A percentile compares a stretch with the other conserved stretches of the same genome.
These are phyloP conservation scores for Amaranthus tricolor DNA, from an alignment of 179 eudicot species.

Conservation along the genomic window DNA sequence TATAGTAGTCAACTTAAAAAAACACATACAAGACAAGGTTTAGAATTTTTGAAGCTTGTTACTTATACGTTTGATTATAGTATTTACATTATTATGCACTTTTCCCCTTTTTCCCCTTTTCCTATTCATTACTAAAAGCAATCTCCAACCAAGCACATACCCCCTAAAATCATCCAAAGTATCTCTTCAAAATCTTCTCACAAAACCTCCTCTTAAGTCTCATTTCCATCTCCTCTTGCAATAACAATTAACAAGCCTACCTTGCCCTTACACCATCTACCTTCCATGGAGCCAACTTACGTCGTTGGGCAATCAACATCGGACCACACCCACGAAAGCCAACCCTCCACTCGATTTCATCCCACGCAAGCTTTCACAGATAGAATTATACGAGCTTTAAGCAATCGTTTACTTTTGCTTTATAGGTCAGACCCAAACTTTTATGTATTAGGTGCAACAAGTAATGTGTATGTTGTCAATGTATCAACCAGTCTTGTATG, in stretches of 20 bases:
- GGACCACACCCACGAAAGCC: conserved; percentile 20
- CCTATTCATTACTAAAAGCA: conserved; percentile 21
- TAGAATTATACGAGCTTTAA: conserved; percentile 58
- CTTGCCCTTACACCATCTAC: neutral
- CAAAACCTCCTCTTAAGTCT: conserved; percentile 14
- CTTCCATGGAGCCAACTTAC: conserved; percentile 28
- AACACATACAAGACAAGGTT: conserved; percentile 6
- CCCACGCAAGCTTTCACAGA: conserved; percentile 53
- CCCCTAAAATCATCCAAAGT: conserved; percentile 42
- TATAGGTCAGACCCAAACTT: conserved; percentile 68
- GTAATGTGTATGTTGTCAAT: conserved; percentile 74
- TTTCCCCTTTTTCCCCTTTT: conserved; percentile 17
- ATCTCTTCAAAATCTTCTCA: conserved; percentile 28
- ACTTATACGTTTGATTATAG: conserved; percentile 8
- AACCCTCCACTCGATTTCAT: conserved; percentile 8
- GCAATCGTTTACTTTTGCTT: conserved; percentile 69
- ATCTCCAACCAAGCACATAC: conserved; percentile 27
- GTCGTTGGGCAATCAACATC: conserved; percentile 3
- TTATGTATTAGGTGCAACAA: conserved; percentile 75
- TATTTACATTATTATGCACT: neutral
- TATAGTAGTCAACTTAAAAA: conserved; percentile 19
- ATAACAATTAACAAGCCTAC: neutral
- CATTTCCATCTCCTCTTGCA: neutral
- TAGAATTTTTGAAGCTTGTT: conserved; percentile 17
- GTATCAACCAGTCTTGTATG: conserved; percentile 56